Evolutionary conservation across 208 protist species (phyloP).

Genomic region (Trypanosoma brucei): DNA sequence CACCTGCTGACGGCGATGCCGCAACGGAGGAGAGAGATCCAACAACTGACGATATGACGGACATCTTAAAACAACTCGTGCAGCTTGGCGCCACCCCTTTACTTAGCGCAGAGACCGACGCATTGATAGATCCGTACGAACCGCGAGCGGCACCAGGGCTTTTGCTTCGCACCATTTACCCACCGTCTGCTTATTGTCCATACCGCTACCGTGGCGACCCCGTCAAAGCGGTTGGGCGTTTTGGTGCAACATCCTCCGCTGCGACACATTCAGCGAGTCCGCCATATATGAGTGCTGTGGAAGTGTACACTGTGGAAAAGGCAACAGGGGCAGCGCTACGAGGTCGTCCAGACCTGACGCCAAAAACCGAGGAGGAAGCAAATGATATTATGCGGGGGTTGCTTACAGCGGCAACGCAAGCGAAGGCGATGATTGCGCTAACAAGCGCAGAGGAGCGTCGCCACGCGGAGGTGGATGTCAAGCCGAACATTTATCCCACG

Average conservation of each 20-base stretch:
- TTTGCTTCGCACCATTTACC: constrained; percentile 54
- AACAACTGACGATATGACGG: constrained; percentile 25
- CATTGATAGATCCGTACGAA: constrained; percentile 39
- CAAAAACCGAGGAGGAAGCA: constrained; percentile 23
- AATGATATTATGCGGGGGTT: constrained; percentile 19
- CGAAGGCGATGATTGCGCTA: constrained; percentile 9
- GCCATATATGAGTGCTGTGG: constrained; percentile 27
- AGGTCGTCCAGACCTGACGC: constrained; percentile 16
- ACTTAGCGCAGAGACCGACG: constrained; percentile 33
- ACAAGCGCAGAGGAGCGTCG: constrained; percentile 10
- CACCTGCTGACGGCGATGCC: constrained; percentile 5
- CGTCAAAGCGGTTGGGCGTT: background rate
- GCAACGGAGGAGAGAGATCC: background rate
- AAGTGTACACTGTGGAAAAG: constrained; percentile 27
- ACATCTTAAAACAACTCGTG: constrained; percentile 51
- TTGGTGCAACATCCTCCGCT: background rate
- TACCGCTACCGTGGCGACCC: constrained; percentile 62
- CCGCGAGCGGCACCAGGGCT: constrained; percentile 38
- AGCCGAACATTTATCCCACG: constrained; percentile 14
- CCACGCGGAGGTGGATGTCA: constrained; percentile 15
- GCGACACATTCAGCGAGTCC: background rate
- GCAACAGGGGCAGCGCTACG: constrained; percentile 4
- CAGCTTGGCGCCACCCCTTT: constrained; percentile 66
- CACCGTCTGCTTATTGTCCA: constrained; percentile 62
- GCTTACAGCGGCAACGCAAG: constrained; percentile 15